These are phyloP conservation scores for Ambrosiella beaveri DNA, from an alignment of 2,329 filamentous ascomycete species.

Conservation along the genomic window DNA sequence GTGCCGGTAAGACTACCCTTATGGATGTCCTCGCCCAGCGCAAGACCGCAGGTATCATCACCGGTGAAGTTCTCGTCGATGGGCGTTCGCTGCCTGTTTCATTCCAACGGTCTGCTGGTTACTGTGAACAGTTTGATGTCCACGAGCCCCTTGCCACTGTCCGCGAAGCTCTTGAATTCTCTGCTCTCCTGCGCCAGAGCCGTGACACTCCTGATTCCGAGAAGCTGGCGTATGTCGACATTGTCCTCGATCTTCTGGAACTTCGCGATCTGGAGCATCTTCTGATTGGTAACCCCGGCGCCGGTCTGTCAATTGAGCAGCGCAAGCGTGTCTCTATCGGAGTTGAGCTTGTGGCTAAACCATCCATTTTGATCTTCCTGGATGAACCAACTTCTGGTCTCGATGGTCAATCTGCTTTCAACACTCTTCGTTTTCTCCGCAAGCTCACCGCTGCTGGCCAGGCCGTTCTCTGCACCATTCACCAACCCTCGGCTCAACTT, in stretches of 20 bases:
- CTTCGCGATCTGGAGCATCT: slow-evolving; percentile 31
- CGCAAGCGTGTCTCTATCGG: slow-evolving; percentile 41
- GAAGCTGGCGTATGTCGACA: slow-evolving; percentile 50
- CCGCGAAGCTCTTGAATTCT: slow-evolving; percentile 48
- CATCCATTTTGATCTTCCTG: slow-evolving; percentile 44
- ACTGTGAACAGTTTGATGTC: slow-evolving; percentile 67
- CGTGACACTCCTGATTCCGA: slow-evolving; percentile 43
- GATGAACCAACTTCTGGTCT: slow-evolving; percentile 49
- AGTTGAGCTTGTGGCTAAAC: slow-evolving; percentile 44
- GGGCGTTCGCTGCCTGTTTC: slow-evolving; percentile 52
- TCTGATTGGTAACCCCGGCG: slow-evolving; percentile 32
- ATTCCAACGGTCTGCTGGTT: slow-evolving; percentile 65
- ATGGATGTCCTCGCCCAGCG: slow-evolving; percentile 68
- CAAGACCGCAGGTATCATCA: slow-evolving; percentile 60
- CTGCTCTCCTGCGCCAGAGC: slow-evolving; percentile 48
- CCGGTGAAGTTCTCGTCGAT: slow-evolving; percentile 60
- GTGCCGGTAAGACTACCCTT: slow-evolving; percentile 71
- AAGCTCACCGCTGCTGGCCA: slow-evolving; percentile 50
- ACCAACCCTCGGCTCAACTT: slow-evolving; percentile 50
- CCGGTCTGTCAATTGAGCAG: slow-evolving; percentile 34
- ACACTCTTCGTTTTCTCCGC: slow-evolving; percentile 46
- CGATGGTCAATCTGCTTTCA: slow-evolving; percentile 51
- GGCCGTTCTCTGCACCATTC: slow-evolving; percentile 51
- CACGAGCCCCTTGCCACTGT: slow-evolving; percentile 59
- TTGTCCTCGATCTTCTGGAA: slow-evolving; percentile 50